Evolutionary conservation across 352 stramenopile genomes (phyloP).

Genomic region (Nothophytophthora sp.): DNA sequence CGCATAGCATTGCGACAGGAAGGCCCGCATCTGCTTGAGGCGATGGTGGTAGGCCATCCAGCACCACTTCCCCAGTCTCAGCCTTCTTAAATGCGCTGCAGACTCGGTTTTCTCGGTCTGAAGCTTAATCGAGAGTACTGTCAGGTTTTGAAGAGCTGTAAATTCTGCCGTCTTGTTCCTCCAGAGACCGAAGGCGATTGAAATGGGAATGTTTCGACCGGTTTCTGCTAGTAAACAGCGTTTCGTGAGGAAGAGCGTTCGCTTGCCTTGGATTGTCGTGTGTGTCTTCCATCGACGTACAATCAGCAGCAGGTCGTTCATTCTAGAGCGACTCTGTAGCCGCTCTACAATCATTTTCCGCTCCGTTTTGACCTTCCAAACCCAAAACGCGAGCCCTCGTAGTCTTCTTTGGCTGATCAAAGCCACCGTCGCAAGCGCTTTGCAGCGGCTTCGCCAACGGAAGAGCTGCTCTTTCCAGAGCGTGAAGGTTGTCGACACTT

Average conservation of each 20-base stretch:
- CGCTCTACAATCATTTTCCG: slow-evolving; percentile 6
- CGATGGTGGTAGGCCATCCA: slow-evolving; percentile 52
- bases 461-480: slow-evolving; percentile 21
- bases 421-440: slow-evolving; percentile 11
- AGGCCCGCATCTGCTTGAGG: slow-evolving; percentile 31
- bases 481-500: slow-evolving; percentile 15
- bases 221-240: slow-evolving; percentile 14
- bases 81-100: slow-evolving; percentile 11
- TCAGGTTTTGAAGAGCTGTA: slow-evolving; percentile 10
- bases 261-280: slow-evolving; percentile 12
- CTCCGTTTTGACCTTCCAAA: slow-evolving; percentile 30
- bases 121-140: slow-evolving; percentile 11
- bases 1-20: slow-evolving; percentile 30
- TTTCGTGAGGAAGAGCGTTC: slow-evolving; percentile 20
- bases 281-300: slow-evolving; percentile 16
- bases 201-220: slow-evolving; percentile 5
- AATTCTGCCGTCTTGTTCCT: slow-evolving; percentile 11
- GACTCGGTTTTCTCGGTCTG: slow-evolving; percentile 11
- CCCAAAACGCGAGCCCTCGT: slow-evolving; percentile 16
- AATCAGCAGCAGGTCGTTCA: slow-evolving; percentile 1
- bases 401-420: slow-evolving; percentile 16
- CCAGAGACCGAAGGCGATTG: slow-evolving; percentile 23
- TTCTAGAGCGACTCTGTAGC: slow-evolving; percentile 12
- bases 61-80: slow-evolving; percentile 39
- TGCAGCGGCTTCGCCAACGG: slow-evolving; percentile 1